Conservation (phyloP, 2,329 filamentous ascomycete species). For the Graphilbum ipis-grandicollis region DNA sequence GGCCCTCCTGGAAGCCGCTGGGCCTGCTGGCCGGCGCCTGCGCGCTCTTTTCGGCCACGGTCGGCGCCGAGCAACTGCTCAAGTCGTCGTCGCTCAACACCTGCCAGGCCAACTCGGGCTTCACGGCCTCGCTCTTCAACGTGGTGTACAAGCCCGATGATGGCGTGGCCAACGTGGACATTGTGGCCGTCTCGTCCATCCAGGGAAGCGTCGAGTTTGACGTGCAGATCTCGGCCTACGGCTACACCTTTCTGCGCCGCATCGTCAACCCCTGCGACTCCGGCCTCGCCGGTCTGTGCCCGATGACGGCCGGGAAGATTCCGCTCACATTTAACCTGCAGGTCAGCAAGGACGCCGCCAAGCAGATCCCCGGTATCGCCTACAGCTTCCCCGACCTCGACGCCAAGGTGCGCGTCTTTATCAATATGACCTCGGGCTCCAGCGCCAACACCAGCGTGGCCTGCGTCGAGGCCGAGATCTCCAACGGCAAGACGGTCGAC, state of each 20-base stretch:
- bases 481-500: conserved; percentile 71
- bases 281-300: conserved; percentile 53
- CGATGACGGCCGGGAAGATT: conserved; percentile 55
- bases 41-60: conserved; percentile 9
- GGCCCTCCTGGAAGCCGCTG: conserved; percentile 21
- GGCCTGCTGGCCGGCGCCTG: conserved; percentile 25
- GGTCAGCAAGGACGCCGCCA: conserved; percentile 35
- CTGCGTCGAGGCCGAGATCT: conserved; percentile 64
- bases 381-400: conserved; percentile 75
- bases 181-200: conserved; percentile 58
- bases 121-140: conserved; percentile 66
- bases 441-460: conserved; percentile 40
- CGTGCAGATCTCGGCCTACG: conserved; percentile 55
- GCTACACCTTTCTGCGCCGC: conserved; percentile 43
- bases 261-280: conserved; percentile 52
- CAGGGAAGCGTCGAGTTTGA: conserved; percentile 57
- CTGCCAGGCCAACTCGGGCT: conserved; percentile 60
- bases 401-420: conserved; percentile 55
- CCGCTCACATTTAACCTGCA: conserved; percentile 38
- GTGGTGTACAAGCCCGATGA: conserved; percentile 53
- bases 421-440: conserved; percentile 42
- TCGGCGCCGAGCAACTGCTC: conserved; percentile 21
- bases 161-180: conserved; percentile 44
- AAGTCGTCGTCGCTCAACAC: conserved; percentile 47
- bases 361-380: conserved; percentile 55